Evolutionary conservation across 805 yeast genomes (phyloP).

Genomic region (Cyberlindnera euphorbiiphila): DNA sequence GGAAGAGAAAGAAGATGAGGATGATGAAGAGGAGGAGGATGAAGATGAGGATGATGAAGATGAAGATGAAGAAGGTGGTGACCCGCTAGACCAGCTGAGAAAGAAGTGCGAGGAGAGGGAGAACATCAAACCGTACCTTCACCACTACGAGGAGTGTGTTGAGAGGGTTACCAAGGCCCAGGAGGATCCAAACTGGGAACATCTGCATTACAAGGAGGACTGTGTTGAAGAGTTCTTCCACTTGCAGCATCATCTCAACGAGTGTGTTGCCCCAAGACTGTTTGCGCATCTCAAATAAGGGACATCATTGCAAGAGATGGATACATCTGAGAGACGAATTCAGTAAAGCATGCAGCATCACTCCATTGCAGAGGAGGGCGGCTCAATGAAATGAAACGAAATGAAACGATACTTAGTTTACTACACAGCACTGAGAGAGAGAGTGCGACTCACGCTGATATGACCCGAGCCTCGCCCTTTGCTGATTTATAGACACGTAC

Average conservation of each 20-base stretch:
- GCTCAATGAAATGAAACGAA: no score
- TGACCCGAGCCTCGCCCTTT: no score
- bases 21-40: conserved; percentile 37
- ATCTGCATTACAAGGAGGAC: conserved; percentile 84
- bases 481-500: no score
- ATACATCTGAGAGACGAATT: no score
- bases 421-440: no score
- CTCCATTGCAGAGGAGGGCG: no score
- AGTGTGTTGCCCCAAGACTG: conserved; percentile 86
- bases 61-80: conserved; percentile 64
- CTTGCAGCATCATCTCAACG: conserved; percentile 88
- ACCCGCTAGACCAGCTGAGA: conserved; percentile 60
- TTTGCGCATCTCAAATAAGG: conserved; percentile 75
- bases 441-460: no score
- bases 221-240: conserved; percentile 98
- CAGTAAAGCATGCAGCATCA: no score
- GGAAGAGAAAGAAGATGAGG: conserved; percentile 20
- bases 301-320: neutral
- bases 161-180: conserved; percentile 89
- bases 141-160: conserved; percentile 91
- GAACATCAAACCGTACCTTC: conserved; percentile 68
- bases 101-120: conserved; percentile 67
- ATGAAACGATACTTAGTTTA: no score
- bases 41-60: conserved; percentile 69
- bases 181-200: conserved; percentile 80